A percentile compares a stretch with the other conserved stretches of the same genome.
Evolutionary conservation across 306 rosid species (phyloP).

Genomic region (Prinsepia uniflora): DNA sequence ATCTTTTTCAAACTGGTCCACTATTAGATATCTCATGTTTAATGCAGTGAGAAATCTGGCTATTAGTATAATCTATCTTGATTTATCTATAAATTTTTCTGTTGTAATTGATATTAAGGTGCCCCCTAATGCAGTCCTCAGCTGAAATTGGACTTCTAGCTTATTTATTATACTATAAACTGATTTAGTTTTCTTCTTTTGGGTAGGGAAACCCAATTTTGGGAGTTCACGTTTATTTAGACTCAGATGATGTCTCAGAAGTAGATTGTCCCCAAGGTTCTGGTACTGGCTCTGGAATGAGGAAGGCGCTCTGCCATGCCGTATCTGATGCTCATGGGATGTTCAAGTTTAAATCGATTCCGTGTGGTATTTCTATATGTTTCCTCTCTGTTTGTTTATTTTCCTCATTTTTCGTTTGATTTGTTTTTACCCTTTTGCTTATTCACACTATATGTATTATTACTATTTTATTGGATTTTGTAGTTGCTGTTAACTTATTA

Average conservation of each 20-base stretch:
- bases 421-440: neutral
- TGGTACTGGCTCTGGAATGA: constrained; percentile 52
- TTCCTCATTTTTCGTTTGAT: neutral
- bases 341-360: constrained; percentile 73
- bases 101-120: neutral
- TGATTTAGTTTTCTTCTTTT: constrained; percentile 17
- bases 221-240: constrained; percentile 83
- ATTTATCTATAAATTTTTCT: neutral
- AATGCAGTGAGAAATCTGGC: neutral
- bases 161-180: constrained; percentile 5
- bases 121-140: neutral
- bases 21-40: constrained; percentile 1
- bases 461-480: neutral
- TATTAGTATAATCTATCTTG: neutral
- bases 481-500: constrained; percentile 1
- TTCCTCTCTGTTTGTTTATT: constrained; percentile 9
- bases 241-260: constrained; percentile 78
- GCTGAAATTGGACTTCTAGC: neutral
- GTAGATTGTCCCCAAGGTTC: constrained; percentile 89
- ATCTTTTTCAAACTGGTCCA: neutral
- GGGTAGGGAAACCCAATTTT: constrained; percentile 89
- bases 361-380: constrained; percentile 69
- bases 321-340: constrained; percentile 81
- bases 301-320: constrained; percentile 76
- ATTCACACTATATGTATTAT: neutral